phyloP scores from a whole-genome alignment of 805 yeast genomes.

The Ascoidea asiatica region DNA sequence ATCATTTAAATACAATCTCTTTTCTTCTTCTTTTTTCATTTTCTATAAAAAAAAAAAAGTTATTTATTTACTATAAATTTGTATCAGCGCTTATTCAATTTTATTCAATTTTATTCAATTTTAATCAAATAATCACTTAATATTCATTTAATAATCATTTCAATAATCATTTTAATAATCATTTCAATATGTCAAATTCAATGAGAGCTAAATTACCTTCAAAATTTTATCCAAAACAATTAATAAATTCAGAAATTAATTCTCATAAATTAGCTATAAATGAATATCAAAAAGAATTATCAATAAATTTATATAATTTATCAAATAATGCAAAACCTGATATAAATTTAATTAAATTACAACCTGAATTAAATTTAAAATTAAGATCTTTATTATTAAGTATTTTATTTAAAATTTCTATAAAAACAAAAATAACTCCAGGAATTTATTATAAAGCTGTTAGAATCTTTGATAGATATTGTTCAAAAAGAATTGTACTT shows the following conservation, averaged over 20 bases:
- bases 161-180: too few relatives aligned
- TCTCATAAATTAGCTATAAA: conserved; percentile 30
- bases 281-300: conserved; percentile 42
- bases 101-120: too few relatives aligned
- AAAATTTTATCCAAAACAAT: conserved; percentile 33
- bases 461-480: conserved; percentile 78
- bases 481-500: conserved; percentile 73
- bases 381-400: conserved; percentile 65
- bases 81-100: too few relatives aligned
- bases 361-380: conserved; percentile 63
- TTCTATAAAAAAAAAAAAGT: too few relatives aligned
- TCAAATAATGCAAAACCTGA: conserved; percentile 33
- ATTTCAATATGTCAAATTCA: too few relatives aligned
- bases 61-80: too few relatives aligned
- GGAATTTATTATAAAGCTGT: conserved; percentile 54
- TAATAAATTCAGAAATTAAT: conserved; percentile 35
- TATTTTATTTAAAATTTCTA: conserved; percentile 59
- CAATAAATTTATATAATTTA: conserved; percentile 22
- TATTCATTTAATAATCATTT: too few relatives aligned
- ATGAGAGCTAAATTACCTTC: conserved; percentile 10
- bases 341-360: conserved; percentile 58
- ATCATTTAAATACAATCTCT: too few relatives aligned
- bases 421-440: conserved; percentile 51
- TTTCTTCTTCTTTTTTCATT: too few relatives aligned
- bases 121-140: too few relatives aligned